Percentiles rank a stretch among this genome's conserved stretches.
Evolutionary conservation across 108 stramenopile species (phyloP).

Genomic region (Cyclotella baltica): DNA sequence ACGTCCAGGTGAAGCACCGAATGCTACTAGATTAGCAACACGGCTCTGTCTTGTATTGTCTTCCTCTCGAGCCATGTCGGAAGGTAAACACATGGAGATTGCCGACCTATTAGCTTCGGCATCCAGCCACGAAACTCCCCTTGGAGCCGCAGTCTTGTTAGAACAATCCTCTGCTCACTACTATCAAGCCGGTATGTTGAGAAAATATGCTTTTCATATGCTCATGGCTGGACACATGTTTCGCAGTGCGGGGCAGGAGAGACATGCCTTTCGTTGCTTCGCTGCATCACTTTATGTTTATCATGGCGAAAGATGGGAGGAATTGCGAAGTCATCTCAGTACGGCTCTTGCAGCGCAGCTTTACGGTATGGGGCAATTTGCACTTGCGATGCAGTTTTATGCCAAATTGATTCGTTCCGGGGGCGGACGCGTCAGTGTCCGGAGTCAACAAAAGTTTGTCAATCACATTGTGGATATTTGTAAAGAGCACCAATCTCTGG

Average conservation of each 20-base stretch:
- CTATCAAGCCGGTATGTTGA: slow-evolving; percentile 70
- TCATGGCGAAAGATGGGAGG: slow-evolving; percentile 75
- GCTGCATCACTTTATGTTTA: slow-evolving; percentile 81
- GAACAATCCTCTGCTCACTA: slow-evolving; percentile 86
- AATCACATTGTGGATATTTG: slow-evolving; percentile 81
- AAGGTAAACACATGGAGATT: slow-evolving; percentile 76
- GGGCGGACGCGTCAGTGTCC: slow-evolving; percentile 74
- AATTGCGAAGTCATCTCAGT: slow-evolving; percentile 80
- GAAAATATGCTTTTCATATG: slow-evolving; percentile 93
- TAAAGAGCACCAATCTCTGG: slow-evolving; percentile 64
- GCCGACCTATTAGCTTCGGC: slow-evolving; percentile 87
- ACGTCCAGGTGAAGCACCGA: slow-evolving; percentile 63
- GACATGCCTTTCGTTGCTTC: slow-evolving; percentile 90
- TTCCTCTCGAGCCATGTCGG: slow-evolving; percentile 51
- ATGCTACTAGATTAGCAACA: slow-evolving; percentile 77
- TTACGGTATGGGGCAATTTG: slow-evolving; percentile 78
- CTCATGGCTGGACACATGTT: slow-evolving; percentile 94
- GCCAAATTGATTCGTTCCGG: slow-evolving; percentile 71
- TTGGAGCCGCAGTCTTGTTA: slow-evolving; percentile 84
- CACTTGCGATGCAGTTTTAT: slow-evolving; percentile 75
- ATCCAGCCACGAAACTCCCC: slow-evolving; percentile 82
- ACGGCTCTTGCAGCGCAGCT: slow-evolving; percentile 87
- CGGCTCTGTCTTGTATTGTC: slow-evolving; percentile 78
- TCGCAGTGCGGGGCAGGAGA: slow-evolving; percentile 80
- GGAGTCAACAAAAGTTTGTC: slow-evolving; percentile 88